Evolutionary conservation across 2,329 filamentous ascomycete genomes (phyloP).

Genomic region (Aspergillus latus): DNA sequence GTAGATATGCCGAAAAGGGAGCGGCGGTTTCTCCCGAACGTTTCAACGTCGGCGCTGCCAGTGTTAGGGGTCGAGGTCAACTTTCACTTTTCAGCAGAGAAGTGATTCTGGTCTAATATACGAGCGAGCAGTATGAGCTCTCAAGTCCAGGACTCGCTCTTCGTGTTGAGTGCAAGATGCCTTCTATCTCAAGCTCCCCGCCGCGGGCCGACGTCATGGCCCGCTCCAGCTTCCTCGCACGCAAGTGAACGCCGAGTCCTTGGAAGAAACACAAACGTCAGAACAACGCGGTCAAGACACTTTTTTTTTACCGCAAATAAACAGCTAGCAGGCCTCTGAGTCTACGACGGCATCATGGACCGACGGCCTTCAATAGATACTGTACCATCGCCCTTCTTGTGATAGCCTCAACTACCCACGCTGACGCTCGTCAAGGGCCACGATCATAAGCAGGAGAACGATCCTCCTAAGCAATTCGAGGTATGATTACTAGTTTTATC

Average conservation of each 20-base stretch:
- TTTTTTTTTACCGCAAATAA: not conserved
- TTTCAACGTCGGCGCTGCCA: too few species aligned
- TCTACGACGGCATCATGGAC: not conserved
- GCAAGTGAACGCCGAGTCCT: not conserved
- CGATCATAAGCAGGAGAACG: not conserved
- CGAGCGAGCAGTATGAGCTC: too few species aligned
- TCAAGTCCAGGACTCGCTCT: too few species aligned
- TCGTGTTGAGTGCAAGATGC: too few species aligned
- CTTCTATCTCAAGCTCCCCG: not conserved
- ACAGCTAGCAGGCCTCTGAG: not conserved
- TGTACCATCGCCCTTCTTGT: constrained; percentile 18
- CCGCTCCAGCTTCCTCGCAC: not conserved
- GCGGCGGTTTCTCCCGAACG: too few species aligned
- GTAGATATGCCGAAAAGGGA: not conserved
- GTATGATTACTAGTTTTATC: constrained; percentile 19
- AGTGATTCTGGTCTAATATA: too few species aligned
- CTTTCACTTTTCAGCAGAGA: too few species aligned
- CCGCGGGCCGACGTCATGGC: constrained; percentile 1
- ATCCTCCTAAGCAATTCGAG: constrained; percentile 35
- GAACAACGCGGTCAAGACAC: not conserved
- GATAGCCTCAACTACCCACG: not conserved
- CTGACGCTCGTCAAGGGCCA: constrained; percentile 7
- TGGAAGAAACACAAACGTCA: not conserved
- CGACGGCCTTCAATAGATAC: not conserved
- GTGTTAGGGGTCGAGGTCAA: too few species aligned